phyloP scores from a whole-genome alignment of 1,284 basidiomycete genomes.

The Microbotryomycetes sp. region DNA sequence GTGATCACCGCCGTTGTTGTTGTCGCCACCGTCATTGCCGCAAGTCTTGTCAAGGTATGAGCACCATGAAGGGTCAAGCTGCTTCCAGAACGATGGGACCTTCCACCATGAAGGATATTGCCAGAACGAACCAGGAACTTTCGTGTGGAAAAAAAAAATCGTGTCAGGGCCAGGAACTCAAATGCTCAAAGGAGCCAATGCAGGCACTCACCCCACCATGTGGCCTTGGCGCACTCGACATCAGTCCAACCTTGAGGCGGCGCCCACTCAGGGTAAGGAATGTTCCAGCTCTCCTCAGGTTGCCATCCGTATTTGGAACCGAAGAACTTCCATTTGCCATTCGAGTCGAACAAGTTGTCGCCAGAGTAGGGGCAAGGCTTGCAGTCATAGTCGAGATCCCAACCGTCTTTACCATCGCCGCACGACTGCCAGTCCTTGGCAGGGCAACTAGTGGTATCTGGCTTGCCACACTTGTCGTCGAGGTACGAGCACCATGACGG shows the following conservation, averaged over 20 bases:
- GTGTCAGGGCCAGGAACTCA: no score
- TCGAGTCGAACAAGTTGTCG: background rate
- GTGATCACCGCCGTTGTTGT: background rate
- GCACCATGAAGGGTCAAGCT: background rate
- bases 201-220: background rate
- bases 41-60: background rate
- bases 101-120: background rate
- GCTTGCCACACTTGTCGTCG: background rate
- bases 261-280: background rate
- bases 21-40: background rate
- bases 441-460: background rate
- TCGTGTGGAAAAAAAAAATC: background rate
- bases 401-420: background rate
- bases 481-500: background rate
- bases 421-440: background rate
- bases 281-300: background rate
- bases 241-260: background rate
- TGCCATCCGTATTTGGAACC: constrained; percentile 2
- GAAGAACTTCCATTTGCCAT: background rate
- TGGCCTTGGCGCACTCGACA: background rate
- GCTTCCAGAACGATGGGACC: background rate
- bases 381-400: background rate
- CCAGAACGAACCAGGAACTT: background rate
- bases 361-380: background rate
- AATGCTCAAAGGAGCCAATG: no score